Percentiles rank a stretch among this genome's conserved stretches.
Conservation (phyloP, 345 rosid genomes). For the Salix purpurea region DNA sequence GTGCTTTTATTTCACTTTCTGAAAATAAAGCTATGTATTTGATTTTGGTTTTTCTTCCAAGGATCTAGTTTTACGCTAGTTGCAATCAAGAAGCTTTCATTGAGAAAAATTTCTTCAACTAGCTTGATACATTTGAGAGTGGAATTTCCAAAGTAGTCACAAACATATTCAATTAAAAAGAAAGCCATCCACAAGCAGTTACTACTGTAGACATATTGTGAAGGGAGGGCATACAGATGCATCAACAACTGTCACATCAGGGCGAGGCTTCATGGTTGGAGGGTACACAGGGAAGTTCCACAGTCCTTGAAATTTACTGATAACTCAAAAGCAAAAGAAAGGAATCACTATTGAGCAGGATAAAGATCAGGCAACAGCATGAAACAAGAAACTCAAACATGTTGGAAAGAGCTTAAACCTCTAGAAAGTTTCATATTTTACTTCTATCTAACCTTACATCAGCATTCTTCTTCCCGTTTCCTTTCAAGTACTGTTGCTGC, state of each 20-base stretch:
- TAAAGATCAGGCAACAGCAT: constrained; percentile 12
- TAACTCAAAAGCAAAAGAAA: constrained; percentile 16
- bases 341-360: background rate
- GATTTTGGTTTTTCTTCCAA: background rate
- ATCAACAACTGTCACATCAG: constrained; percentile 29
- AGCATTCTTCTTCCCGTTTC: constrained; percentile 35
- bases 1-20: background rate
- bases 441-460: constrained; percentile 33
- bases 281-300: constrained; percentile 50
- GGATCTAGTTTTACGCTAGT: background rate
- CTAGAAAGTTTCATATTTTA: constrained; percentile 30
- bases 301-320: constrained; percentile 50
- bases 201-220: constrained; percentile 15
- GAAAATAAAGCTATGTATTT: background rate
- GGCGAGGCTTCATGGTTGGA: constrained; percentile 37
- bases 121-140: background rate
- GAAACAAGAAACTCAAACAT: constrained; percentile 4
- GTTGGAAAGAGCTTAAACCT: constrained; percentile 6
- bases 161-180: background rate
- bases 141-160: background rate
- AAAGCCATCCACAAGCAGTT: constrained; percentile 5
- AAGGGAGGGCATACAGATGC: constrained; percentile 32
- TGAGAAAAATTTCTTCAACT: background rate
- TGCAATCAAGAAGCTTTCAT: background rate
- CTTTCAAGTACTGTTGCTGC: constrained; percentile 41